phyloP scores from a whole-genome alignment of 768 basidiomycete genomes.

The Pholiota molesta region DNA sequence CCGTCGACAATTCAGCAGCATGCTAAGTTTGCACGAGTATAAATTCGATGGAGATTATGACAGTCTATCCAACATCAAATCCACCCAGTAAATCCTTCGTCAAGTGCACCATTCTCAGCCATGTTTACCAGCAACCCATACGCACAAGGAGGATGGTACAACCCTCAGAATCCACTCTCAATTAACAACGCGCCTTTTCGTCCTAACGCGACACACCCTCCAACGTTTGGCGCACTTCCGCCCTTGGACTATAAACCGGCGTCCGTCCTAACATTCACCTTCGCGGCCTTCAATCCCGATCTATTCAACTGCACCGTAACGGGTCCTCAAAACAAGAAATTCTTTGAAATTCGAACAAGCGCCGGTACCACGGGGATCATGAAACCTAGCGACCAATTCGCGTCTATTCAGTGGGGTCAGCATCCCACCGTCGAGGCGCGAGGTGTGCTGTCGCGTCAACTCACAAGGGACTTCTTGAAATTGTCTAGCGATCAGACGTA shows the following conservation, averaged over 20 bases:
- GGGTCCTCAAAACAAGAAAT: conserved; percentile 42
- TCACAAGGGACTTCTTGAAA: conserved; percentile 19
- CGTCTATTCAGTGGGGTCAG: conserved; percentile 18
- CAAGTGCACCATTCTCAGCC: neutral
- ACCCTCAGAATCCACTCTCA: conserved; percentile 32
- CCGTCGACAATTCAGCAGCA: too few relatives aligned
- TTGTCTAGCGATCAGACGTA: conserved; percentile 20
- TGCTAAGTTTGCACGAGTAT: too few relatives aligned
- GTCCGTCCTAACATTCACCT: conserved; percentile 21
- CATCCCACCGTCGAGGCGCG: conserved; percentile 20
- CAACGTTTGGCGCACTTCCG: conserved; percentile 31
- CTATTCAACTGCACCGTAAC: conserved; percentile 47
- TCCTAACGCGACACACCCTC: conserved; percentile 17
- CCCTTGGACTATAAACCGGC: conserved; percentile 8
- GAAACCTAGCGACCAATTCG: conserved; percentile 17
- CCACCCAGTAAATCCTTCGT: too few relatives aligned
- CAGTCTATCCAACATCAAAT: too few relatives aligned
- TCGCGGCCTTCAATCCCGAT: conserved; percentile 38
- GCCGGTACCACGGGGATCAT: conserved; percentile 10
- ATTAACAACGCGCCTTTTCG: conserved; percentile 25
- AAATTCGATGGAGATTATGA: too few relatives aligned
- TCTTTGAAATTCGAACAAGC: conserved; percentile 37
- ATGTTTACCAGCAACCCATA: conserved; percentile 34
- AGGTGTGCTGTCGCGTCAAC: conserved; percentile 17
- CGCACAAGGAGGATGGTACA: conserved; percentile 33